Percentiles rank a stretch among this genome's conserved stretches.
These are phyloP conservation scores for Fraxinus latifolia DNA, from an alignment of 305 asterid species.

Conservation along the genomic window DNA sequence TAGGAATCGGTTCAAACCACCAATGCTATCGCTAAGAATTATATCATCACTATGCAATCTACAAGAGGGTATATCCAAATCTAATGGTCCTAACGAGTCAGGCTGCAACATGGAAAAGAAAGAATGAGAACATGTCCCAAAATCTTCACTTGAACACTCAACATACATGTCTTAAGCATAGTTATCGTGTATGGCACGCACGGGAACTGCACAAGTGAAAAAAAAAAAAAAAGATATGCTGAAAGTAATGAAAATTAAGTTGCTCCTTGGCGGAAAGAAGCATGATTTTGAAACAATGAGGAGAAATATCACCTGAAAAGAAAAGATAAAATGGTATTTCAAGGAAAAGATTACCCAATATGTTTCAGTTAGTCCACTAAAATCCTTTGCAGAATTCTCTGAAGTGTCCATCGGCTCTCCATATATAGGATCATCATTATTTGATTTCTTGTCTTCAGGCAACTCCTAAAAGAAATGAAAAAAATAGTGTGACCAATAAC, in stretches of 20 bases:
- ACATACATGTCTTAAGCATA: background rate
- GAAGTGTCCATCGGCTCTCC: constrained; percentile 36
- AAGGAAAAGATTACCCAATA: constrained; percentile 71
- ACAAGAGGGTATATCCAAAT: constrained; percentile 82
- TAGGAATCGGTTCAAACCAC: constrained; percentile 83
- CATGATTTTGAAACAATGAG: background rate
- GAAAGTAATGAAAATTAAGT: constrained; percentile 9
- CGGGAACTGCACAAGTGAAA: background rate
- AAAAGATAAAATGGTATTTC: constrained; percentile 9
- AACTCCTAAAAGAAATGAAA: constrained; percentile 41
- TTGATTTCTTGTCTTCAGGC: constrained; percentile 40
- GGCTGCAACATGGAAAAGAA: constrained; percentile 54
- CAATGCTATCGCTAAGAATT: constrained; percentile 81
- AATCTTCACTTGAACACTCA: background rate
- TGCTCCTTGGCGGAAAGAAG: background rate
- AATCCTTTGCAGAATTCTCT: constrained; percentile 51
- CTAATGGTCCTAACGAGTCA: constrained; percentile 90
- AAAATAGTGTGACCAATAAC: constrained; percentile 18
- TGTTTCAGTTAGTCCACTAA: constrained; percentile 65
- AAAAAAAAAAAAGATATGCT: background rate
- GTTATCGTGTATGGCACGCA: background rate
- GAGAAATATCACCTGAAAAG: constrained; percentile 3
- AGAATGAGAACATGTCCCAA: constrained; percentile 23
- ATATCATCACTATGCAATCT: constrained; percentile 82
- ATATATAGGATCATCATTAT: constrained; percentile 28